A percentile compares a stretch with the other conserved stretches of the same genome.
Conservation (phyloP, 495 filamentous ascomycete genomes). For the Chlorociboria aeruginascens region DNA sequence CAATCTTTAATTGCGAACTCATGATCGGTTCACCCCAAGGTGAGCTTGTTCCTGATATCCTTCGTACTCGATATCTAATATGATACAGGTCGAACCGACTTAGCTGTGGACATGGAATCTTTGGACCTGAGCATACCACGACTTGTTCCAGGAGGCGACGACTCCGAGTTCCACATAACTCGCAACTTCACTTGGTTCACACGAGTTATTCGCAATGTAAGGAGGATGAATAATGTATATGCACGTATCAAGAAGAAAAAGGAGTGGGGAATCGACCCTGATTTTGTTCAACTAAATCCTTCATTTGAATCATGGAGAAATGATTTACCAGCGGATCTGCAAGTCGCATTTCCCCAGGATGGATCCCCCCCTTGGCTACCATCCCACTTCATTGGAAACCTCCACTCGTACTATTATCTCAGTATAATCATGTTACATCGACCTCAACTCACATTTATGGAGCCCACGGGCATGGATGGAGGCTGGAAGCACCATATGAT, state of each 20-base stretch:
- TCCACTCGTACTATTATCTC: slow-evolving; percentile 88
- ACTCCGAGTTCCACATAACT: slow-evolving; percentile 63
- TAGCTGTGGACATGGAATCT: slow-evolving; percentile 59
- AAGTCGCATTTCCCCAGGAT: slow-evolving; percentile 66
- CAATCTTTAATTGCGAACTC: slow-evolving; percentile 71
- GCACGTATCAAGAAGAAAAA: slow-evolving; percentile 64
- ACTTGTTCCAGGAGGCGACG: slow-evolving; percentile 54
- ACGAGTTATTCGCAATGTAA: slow-evolving; percentile 64
- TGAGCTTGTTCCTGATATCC: slow-evolving; percentile 30
- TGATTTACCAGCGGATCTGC: slow-evolving; percentile 67
- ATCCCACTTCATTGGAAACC: slow-evolving; percentile 82
- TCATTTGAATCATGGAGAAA: slow-evolving; percentile 62
- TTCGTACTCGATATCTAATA: slow-evolving; percentile 21
- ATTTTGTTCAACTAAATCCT: slow-evolving; percentile 67
- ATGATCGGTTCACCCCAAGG: slow-evolving; percentile 94
- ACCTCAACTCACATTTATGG: slow-evolving; percentile 70
- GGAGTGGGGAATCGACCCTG: slow-evolving; percentile 83
- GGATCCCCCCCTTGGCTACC: slow-evolving; percentile 76
- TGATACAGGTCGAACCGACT: slow-evolving; percentile 63
- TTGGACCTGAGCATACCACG: slow-evolving; percentile 64
- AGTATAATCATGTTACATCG: slow-evolving; percentile 80
- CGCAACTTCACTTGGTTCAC: slow-evolving; percentile 76
- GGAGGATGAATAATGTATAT: slow-evolving; percentile 64
- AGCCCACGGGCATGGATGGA: slow-evolving; percentile 58
- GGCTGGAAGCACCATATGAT: slow-evolving; percentile 83